Evolutionary conservation across 2,329 filamentous ascomycete species (phyloP).

Genomic region (Xylaria sp.): DNA sequence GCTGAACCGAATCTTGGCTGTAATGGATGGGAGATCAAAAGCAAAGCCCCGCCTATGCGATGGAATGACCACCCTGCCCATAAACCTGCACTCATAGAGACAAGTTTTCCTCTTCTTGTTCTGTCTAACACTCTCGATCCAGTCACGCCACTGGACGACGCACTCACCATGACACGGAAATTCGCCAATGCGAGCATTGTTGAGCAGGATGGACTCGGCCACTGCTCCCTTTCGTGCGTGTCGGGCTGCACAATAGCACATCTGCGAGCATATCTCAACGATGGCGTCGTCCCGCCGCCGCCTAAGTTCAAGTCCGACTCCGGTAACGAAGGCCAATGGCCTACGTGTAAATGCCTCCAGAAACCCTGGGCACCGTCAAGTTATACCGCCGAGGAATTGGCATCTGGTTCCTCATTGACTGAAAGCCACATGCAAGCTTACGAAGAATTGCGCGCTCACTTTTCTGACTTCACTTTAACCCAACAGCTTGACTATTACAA

Average conservation of each 20-base stretch:
- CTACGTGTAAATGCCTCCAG: constrained; percentile 47
- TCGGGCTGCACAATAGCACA: constrained; percentile 53
- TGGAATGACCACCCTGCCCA: constrained; percentile 48
- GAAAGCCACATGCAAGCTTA: constrained; percentile 28
- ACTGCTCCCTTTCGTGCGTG: constrained; percentile 51
- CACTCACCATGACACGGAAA: constrained; percentile 54
- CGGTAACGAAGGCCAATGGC: constrained; percentile 41
- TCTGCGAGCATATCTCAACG: constrained; percentile 52
- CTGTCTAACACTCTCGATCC: constrained; percentile 68
- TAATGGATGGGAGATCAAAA: constrained; percentile 51
- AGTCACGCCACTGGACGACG: constrained; percentile 65
- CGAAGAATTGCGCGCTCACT: constrained; percentile 29
- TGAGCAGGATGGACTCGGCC: constrained; percentile 52
- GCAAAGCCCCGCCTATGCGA: constrained; percentile 49
- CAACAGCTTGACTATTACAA: constrained; percentile 36
- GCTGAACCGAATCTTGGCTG: constrained; percentile 50
- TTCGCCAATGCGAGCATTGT: constrained; percentile 54
- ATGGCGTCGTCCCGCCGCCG: constrained; percentile 51
- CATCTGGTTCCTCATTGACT: constrained; percentile 5
- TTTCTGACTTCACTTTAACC: constrained; percentile 26
- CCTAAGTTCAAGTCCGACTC: constrained; percentile 40
- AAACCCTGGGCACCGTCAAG: constrained; percentile 44
- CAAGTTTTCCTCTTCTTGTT: constrained; percentile 66
- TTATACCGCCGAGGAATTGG: constrained; percentile 8
- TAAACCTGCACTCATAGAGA: constrained; percentile 53